phyloP scores from a whole-genome alignment of 2,329 filamentous ascomycete species.

The Apiospora rasikravindrae region DNA sequence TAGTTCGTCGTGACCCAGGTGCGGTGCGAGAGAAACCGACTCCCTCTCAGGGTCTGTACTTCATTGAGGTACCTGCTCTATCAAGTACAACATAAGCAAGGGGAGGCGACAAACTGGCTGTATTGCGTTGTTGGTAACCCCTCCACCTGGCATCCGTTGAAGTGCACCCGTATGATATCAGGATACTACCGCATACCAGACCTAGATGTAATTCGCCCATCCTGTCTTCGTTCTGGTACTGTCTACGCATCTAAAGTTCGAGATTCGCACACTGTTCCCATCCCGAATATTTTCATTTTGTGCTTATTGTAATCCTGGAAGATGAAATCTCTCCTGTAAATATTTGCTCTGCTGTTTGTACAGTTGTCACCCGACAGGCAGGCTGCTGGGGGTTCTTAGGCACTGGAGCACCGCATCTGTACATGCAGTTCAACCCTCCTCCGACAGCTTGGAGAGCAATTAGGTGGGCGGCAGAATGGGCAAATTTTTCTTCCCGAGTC shows the following conservation, averaged over 20 bases:
- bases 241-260: not conserved
- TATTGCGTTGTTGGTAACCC: slow-evolving; percentile 4
- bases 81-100: not conserved
- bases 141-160: slow-evolving; percentile 10
- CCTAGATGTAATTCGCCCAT: not conserved
- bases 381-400: not conserved
- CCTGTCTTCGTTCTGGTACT: not conserved
- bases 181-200: not conserved
- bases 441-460: not conserved
- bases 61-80: not conserved
- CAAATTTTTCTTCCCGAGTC: slow-evolving; percentile 11
- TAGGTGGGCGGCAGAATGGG: not conserved
- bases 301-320: not conserved
- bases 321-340: not conserved
- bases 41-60: not conserved
- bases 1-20: not conserved
- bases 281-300: not conserved
- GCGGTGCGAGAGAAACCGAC: not conserved
- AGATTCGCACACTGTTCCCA: not conserved
- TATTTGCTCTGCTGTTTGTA: not conserved
- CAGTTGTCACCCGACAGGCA: not conserved
- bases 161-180: slow-evolving; percentile 14
- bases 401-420: slow-evolving; percentile 8
- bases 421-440: slow-evolving; percentile 8
- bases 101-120: not conserved